A percentile compares a stretch with the other conserved stretches of the same genome.
These are phyloP conservation scores for Trichosporon faecale DNA, from an alignment of 1,284 basidiomycete species.

Conservation along the genomic window DNA sequence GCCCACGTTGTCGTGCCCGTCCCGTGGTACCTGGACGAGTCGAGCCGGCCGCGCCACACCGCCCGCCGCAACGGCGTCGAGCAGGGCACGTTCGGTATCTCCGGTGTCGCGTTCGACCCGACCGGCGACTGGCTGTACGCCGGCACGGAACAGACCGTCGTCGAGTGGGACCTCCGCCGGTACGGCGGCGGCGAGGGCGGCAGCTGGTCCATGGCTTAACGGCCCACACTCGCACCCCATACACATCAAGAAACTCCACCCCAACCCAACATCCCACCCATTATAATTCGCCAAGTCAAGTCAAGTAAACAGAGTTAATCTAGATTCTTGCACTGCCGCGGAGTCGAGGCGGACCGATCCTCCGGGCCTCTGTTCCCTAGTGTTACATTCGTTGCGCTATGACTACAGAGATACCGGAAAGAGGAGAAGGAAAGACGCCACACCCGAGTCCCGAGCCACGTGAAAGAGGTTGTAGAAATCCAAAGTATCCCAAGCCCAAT, in stretches of 20 bases:
- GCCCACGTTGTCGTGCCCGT: slow-evolving; percentile 48
- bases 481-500: background rate
- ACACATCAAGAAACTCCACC: background rate
- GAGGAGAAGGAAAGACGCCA: background rate
- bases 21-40: slow-evolving; percentile 25
- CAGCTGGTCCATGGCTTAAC: slow-evolving; percentile 41
- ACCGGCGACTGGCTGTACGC: slow-evolving; percentile 50
- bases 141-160: slow-evolving; percentile 49
- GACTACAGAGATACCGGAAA: background rate
- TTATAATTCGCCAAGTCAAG: background rate
- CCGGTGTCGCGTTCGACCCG: slow-evolving; percentile 49
- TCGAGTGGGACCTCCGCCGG: slow-evolving; percentile 51
- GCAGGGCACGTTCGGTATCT: slow-evolving; percentile 42
- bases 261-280: background rate
- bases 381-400: slow-evolving; percentile 1
- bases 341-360: background rate
- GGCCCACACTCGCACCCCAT: background rate
- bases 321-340: background rate
- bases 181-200: slow-evolving; percentile 38
- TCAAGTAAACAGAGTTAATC: background rate
- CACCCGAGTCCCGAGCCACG: background rate
- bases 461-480: slow-evolving; percentile 6
- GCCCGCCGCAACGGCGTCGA: slow-evolving; percentile 31
- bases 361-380: background rate
- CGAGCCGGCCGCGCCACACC: slow-evolving; percentile 1